Base-by-base conservation (phyloP, 1,139 yeast genomes). In the Pichia cactophila region DNA sequence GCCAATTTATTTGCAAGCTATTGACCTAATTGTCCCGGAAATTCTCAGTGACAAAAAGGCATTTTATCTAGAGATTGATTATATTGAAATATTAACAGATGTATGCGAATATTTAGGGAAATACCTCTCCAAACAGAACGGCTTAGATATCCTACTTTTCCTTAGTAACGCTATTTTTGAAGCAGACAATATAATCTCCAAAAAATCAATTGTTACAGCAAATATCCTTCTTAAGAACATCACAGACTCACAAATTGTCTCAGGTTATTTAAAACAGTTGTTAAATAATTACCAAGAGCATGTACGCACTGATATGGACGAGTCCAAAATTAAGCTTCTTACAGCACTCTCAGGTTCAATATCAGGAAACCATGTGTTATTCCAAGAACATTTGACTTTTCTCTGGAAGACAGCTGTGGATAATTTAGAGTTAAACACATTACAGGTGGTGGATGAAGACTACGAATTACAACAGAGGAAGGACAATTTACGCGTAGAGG, bases 81-180 rank as follows among this genome's bases (percentile, higher is more conserved):
- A 76, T 38, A 74, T 84, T 57, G 95, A 86, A 60, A 74, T 83
- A 7, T 65, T 84, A 45, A 72, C 75, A 31, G 89, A 83, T 57
- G 60, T 84, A 41, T 67, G 83, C 45, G 74, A 73, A 51, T 71
- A 74, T 50, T 69, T 81, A 52, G 88, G 89, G 1, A 61, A 67
- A 31, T 71, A 70, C 11, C 69, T 86, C 43, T 59, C 70, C 0
- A 55, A 62, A 1, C 60, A 65, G 0, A 84, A 81, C 52, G 59
- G 76, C 12, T 57, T 56, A 1, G 59, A 61, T 26, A 64, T 77
- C 5, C 67, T 74, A 9, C 53, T 59, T 5, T 65, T 69, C 31
- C 63, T 81, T 42, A 64, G 75, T 11, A 57, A 64, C 9, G 65
- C 74, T 0, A 65, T 77, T 0, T 78, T 72, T 53, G 60, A 64